A percentile compares a stretch with the other conserved stretches of the same genome.
Conservation (phyloP, 495 filamentous ascomycete genomes). For the Coniosporium apollinis region DNA sequence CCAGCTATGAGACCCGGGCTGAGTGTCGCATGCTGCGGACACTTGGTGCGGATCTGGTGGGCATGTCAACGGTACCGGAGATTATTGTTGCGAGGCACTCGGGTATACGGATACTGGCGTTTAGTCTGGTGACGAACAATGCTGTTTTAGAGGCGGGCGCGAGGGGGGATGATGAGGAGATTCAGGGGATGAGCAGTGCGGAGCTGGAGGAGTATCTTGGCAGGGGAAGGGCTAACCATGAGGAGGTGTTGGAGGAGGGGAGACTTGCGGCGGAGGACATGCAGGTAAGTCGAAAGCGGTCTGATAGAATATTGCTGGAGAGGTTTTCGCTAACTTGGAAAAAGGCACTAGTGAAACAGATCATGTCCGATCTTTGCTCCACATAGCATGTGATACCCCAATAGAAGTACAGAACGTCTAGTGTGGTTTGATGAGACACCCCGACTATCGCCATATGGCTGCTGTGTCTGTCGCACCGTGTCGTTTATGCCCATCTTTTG, state of each 20-base stretch:
- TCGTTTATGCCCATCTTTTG: too few relatives aligned
- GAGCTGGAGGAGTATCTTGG: constrained; percentile 41
- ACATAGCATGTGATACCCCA: too few relatives aligned
- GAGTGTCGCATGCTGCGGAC: constrained; percentile 56
- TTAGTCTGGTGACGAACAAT: constrained; percentile 64
- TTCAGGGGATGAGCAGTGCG: constrained; percentile 23
- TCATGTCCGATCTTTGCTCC: constrained; percentile 13
- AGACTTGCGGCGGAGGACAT: constrained; percentile 45
- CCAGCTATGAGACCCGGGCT: constrained; percentile 61
- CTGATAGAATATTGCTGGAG: neutral
- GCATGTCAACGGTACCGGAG: constrained; percentile 69
- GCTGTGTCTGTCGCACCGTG: too few relatives aligned
- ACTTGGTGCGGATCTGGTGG: constrained; percentile 56
- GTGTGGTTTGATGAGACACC: too few relatives aligned
- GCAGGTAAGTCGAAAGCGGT: constrained; percentile 31
- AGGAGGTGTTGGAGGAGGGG: constrained; percentile 55
- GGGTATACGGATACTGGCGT: constrained; percentile 50
- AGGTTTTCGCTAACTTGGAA: too few relatives aligned
- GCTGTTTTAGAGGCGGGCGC: constrained; percentile 47
- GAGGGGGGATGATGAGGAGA: constrained; percentile 35
- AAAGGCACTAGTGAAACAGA: constrained; percentile 21
- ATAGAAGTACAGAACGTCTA: too few relatives aligned
- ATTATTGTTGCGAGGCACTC: constrained; percentile 58
- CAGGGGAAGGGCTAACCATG: constrained; percentile 51
- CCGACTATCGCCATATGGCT: too few relatives aligned